Base-by-base conservation (phyloP, 768 basidiomycete genomes). In the Rhodocollybia butyracea region DNA sequence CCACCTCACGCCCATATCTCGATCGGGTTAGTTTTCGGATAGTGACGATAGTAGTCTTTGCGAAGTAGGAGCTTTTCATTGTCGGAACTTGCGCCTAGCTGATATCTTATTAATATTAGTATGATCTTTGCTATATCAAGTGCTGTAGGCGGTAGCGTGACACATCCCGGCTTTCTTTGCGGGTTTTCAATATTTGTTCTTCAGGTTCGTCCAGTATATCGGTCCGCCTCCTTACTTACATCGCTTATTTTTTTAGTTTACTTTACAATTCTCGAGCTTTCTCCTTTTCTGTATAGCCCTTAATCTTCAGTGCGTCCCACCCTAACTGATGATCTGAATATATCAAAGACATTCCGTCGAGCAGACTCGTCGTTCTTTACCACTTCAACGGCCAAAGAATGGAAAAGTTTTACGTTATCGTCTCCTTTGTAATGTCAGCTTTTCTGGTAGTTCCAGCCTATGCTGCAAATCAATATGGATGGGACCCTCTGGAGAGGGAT, bases 21-120 rank as follows among this genome's bases (percentile, higher is more conserved):
- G 60, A 64, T 57, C 58, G 63, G 3, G 63, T 64, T 40, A 62
- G 61, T 39, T 64, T 62, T 40, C 54, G 63, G 12, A 58, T 64
- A 48, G 43, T 64, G 5, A 55, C 60, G 22, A 61, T 55, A 8
- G 58, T 60, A 2, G 48, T 64, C 17, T 1, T 57, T n/a, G 63
- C 63, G 27, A 64, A 64, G 63, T 64, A 46, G 38, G 59, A 53
- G 6, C 26, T n/a, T 19, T 26, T 32, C 30, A 3, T 47, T 19
- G 56, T 15, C 34, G 31, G 30, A 26, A 22, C 15, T 19, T 13
- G 17, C 19, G 5, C n/a, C 42, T 32, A 4, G 13, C 26, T 29
- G 1, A 17, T 22, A 27, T 52, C 2, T 45, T 2, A 17, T 26
- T n/a, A n/a, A n/a, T 17, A 3, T 19, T 39, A 65, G 64, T 30